Conservation (phyloP, 2,329 filamentous ascomycete species). For the Juglanconis sp. region DNA sequence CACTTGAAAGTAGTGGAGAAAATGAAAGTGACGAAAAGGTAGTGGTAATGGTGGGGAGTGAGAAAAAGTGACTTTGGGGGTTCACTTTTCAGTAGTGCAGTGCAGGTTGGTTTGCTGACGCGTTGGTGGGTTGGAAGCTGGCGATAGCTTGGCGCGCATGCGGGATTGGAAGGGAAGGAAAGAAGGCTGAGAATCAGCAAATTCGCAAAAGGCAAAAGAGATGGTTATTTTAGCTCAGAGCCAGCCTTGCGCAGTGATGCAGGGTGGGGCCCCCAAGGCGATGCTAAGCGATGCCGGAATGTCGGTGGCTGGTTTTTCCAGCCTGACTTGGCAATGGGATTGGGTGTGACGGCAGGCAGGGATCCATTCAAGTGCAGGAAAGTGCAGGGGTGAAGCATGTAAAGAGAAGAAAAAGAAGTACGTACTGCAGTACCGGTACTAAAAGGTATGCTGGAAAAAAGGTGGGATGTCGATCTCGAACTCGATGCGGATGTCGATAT, state of each 20-base stretch:
- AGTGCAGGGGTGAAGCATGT: constrained; percentile 10
- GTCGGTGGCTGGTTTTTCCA: constrained; percentile 19
- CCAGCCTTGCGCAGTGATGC: constrained; percentile 25
- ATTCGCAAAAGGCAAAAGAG: constrained; percentile 16
- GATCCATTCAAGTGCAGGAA: not conserved
- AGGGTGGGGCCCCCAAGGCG: constrained; percentile 5
- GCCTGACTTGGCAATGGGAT: not conserved
- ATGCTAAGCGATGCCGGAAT: constrained; percentile 10
- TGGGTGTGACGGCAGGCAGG: not conserved
- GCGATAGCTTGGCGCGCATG: constrained; percentile 23
- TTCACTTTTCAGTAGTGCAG: not conserved
- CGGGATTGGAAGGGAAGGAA: constrained; percentile 18
- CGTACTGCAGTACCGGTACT: constrained; percentile 2
- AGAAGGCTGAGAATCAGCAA: constrained; percentile 29
- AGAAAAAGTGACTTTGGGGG: not conserved
- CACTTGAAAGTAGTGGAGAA: not conserved
- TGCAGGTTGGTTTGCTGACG: constrained; percentile 13
- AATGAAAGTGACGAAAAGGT: constrained; percentile 6
- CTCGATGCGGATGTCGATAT: too few relatives aligned
- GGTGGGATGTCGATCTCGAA: not conserved
- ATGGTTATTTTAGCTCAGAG: constrained; percentile 19
- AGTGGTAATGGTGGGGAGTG: constrained; percentile 12
- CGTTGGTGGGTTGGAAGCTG: constrained; percentile 17
- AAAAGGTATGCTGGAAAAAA: not conserved
- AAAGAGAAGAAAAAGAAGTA: not conserved